Conservation (phyloP, 106 monocot species). For the Dioscorea dumetorum region DNA sequence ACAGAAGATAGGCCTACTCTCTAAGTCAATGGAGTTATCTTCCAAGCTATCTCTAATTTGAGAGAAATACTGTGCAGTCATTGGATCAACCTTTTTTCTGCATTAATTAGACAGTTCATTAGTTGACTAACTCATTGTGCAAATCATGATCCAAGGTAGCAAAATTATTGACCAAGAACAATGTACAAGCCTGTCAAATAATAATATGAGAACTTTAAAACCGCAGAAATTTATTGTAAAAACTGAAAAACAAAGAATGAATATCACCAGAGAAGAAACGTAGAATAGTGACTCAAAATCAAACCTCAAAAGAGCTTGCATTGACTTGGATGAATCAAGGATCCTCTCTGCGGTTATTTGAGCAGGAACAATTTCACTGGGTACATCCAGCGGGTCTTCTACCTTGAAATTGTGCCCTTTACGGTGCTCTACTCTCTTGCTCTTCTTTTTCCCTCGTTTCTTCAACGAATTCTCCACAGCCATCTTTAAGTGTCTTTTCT, state of each 20-base stretch:
- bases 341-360: too few species aligned
- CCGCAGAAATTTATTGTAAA: background rate
- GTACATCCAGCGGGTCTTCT: too few species aligned
- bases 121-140: too few species aligned
- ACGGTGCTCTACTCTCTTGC: too few species aligned
- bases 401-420: too few species aligned
- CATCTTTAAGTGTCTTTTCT: too few species aligned
- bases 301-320: too few species aligned
- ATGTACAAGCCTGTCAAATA: background rate
- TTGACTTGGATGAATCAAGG: too few species aligned
- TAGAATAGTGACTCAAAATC: background rate
- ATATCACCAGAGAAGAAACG: background rate
- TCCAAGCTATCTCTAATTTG: constrained; percentile 75
- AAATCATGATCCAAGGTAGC: too few species aligned
- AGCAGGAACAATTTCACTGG: too few species aligned
- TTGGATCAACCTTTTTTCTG: constrained; percentile 85
- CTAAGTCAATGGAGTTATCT: constrained; percentile 54
- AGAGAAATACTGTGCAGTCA: constrained; percentile 73
- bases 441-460: too few species aligned
- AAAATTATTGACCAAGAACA: background rate
- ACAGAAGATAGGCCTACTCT: constrained; percentile 59
- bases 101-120: background rate
- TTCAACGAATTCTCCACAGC: too few species aligned
- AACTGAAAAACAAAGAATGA: background rate
- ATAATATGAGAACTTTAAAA: background rate